Percentiles rank a stretch among this genome's conserved stretches.
phyloP scores from a whole-genome alignment of 2,329 filamentous ascomycete species.

The Didymella keratinophila region DNA sequence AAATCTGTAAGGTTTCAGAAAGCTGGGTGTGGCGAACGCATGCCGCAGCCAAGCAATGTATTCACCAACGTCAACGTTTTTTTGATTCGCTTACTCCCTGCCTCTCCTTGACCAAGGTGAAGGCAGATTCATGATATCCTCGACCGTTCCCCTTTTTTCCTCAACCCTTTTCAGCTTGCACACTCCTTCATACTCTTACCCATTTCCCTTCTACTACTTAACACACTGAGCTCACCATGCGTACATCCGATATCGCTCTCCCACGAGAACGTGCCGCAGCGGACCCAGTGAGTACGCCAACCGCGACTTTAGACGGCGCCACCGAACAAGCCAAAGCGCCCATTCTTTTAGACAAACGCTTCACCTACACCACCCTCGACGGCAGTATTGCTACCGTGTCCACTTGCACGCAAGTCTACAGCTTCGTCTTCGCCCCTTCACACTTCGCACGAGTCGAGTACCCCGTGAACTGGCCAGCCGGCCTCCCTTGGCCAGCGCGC shows the following conservation, averaged over 20 bases:
- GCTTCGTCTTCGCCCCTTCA: neutral
- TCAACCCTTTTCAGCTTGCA: too few relatives aligned
- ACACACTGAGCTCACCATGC: too few relatives aligned
- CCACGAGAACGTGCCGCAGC: too few relatives aligned
- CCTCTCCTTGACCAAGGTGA: too few relatives aligned
- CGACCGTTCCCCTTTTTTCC: too few relatives aligned
- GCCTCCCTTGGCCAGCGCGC: neutral
- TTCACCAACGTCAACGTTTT: neutral
- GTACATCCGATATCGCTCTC: too few relatives aligned
- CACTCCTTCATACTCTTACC: too few relatives aligned
- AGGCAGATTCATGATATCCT: too few relatives aligned
- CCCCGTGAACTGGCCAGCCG: neutral
- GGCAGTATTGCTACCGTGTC: neutral
- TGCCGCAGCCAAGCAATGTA: neutral
- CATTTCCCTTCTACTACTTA: too few relatives aligned
- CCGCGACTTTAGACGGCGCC: too few relatives aligned
- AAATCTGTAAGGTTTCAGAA: slow-evolving; percentile 24
- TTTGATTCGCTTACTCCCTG: neutral
- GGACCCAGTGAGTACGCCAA: too few relatives aligned
- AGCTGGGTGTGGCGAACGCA: neutral
- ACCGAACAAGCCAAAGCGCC: too few relatives aligned
- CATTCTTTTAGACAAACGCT: neutral
- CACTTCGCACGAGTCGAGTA: neutral
- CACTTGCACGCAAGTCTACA: neutral
- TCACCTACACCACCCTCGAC: neutral